Conservation (phyloP, 345 rosid species). For the Streptanthus diversifolius region DNA sequence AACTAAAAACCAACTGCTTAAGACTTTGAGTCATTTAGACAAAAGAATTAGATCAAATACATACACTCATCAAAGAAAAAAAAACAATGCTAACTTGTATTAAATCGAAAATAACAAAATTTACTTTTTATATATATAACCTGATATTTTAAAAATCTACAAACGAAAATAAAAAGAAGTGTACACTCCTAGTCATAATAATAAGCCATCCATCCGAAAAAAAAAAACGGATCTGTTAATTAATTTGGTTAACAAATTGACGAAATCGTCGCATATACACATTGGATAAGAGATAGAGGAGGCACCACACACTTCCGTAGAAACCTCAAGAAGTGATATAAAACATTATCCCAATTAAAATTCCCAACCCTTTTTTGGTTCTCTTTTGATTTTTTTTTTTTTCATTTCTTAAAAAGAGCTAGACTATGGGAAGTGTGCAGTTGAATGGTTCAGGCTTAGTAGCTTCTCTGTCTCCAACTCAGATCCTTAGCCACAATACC, state of each 20-base stretch:
- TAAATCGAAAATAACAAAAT: no score
- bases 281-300: slow-evolving; percentile 43
- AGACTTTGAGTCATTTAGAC: no score
- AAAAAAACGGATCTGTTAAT: no score
- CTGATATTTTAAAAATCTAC: no score
- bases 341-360: slow-evolving; percentile 19
- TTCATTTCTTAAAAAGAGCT: neutral
- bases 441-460: slow-evolving; percentile 46
- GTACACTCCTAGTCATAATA: no score
- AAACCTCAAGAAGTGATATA: slow-evolving; percentile 11
- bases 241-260: neutral
- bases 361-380: neutral
- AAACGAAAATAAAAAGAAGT: no score
- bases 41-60: no score
- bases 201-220: no score
- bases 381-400: neutral
- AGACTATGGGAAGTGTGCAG: slow-evolving; percentile 58
- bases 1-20: no score
- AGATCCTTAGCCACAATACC: slow-evolving; percentile 23
- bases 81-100: no score
- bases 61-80: no score
- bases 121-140: no score
- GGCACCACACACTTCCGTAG: slow-evolving; percentile 35
- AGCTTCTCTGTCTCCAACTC: slow-evolving; percentile 39
- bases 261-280: neutral